Percentiles rank a stretch among this genome's conserved stretches.
phyloP scores from a whole-genome alignment of 2,329 filamentous ascomycete genomes.

The Venturia effusa region DNA sequence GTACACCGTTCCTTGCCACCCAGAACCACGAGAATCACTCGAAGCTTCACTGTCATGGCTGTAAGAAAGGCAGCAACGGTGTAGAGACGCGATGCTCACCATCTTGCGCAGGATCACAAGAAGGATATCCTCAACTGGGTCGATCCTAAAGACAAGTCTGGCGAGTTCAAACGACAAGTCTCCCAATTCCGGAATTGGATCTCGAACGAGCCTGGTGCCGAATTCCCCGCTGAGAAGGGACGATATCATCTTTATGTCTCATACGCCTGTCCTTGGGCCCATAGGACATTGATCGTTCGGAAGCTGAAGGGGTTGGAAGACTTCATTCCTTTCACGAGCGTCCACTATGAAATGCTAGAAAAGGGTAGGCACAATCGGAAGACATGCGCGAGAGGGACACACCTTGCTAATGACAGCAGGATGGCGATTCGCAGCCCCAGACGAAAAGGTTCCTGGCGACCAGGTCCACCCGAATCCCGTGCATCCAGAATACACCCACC shows the following conservation, averaged over 20 bases:
- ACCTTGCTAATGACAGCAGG: slow-evolving; percentile 28
- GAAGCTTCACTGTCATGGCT: not conserved
- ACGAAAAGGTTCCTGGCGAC: slow-evolving; percentile 48
- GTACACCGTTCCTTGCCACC: not conserved
- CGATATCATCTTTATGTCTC: slow-evolving; percentile 93
- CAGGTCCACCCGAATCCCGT: slow-evolving; percentile 52
- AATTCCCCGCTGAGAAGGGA: slow-evolving; percentile 76
- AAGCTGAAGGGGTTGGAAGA: slow-evolving; percentile 89
- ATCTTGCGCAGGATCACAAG: not conserved
- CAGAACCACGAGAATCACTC: not conserved
- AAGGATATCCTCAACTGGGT: slow-evolving; percentile 71
- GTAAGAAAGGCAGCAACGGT: not conserved
- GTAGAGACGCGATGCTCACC: not conserved
- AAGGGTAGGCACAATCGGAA: slow-evolving; percentile 24
- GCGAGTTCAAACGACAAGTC: slow-evolving; percentile 85
- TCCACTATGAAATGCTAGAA: slow-evolving; percentile 80
- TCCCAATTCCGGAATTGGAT: slow-evolving; percentile 77
- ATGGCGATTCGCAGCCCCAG: slow-evolving; percentile 69
- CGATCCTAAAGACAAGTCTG: slow-evolving; percentile 60
- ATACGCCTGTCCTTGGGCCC: slow-evolving; percentile 92
- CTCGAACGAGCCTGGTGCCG: slow-evolving; percentile 56
- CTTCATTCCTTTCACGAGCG: slow-evolving; percentile 65
- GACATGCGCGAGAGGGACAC: not conserved
- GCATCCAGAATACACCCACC: slow-evolving; percentile 55
- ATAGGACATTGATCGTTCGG: slow-evolving; percentile 75